Evolutionary conservation across 1,139 yeast species (phyloP).

Genomic region (Protomyces arabidopsidicola): DNA sequence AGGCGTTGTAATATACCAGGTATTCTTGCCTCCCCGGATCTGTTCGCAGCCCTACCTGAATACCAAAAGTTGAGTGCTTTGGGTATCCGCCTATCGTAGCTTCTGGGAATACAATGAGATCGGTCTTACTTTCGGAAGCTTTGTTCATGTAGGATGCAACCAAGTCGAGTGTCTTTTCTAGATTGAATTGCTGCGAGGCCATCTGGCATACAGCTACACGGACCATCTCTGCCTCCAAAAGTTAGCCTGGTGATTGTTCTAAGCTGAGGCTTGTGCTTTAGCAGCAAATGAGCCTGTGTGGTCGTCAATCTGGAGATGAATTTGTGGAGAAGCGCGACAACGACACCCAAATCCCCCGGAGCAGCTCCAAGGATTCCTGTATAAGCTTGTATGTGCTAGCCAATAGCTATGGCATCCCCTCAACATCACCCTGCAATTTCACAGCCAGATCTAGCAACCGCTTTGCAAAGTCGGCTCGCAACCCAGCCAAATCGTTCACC

Average conservation of each 20-base stretch:
- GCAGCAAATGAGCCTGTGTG: slow-evolving; percentile 1
- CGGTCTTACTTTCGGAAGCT: neutral
- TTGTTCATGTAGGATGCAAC: neutral
- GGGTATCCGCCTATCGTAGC: slow-evolving; percentile 17
- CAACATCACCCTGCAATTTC: slow-evolving; percentile 17
- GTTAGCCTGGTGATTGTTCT: neutral
- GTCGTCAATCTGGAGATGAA: neutral
- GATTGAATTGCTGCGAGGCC: neutral
- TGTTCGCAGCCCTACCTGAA: slow-evolving; percentile 5
- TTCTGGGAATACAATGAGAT: slow-evolving; percentile 18
- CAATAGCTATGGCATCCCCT: slow-evolving; percentile 16
- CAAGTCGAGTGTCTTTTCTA: slow-evolving; percentile 1
- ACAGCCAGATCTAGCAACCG: slow-evolving; percentile 5
- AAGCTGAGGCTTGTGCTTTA: neutral
- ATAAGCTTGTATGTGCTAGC: neutral
- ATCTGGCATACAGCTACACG: slow-evolving; percentile 13
- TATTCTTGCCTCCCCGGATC: slow-evolving; percentile 4
- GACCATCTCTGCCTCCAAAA: neutral
- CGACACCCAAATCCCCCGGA: neutral
- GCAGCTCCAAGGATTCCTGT: neutral
- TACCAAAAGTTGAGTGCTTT: slow-evolving; percentile 8
- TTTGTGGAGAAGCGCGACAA: neutral
- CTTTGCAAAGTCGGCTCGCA: slow-evolving; percentile 5
- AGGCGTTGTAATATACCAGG: neutral
- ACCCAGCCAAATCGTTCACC: slow-evolving; percentile 11